A percentile compares a stretch with the other conserved stretches of the same genome.
These are phyloP conservation scores for Teratosphaeria epicoccoides DNA, from an alignment of 2,329 filamentous ascomycete genomes.

Conservation along the genomic window DNA sequence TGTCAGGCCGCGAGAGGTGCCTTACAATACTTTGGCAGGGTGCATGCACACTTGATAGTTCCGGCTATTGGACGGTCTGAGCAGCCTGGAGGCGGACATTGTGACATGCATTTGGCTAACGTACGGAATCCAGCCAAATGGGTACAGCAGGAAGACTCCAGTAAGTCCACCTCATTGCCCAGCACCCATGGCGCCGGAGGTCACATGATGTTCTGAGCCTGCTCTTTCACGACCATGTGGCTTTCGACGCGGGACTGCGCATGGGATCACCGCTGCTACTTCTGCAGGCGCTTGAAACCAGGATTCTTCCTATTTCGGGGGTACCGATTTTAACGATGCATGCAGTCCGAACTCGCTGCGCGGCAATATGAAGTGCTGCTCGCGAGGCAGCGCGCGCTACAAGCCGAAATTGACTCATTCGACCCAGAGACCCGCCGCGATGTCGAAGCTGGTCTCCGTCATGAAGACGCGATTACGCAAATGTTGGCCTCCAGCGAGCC, in stretches of 20 bases:
- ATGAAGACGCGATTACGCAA: conserved; percentile 64
- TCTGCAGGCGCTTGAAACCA: too few relatives aligned
- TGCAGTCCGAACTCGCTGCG: conserved; percentile 70
- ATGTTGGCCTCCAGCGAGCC: conserved; percentile 71
- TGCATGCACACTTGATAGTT: too few relatives aligned
- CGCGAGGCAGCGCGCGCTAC: conserved; percentile 79
- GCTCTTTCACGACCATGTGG: not conserved
- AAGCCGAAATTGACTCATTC: conserved; percentile 82
- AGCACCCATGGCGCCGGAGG: not conserved
- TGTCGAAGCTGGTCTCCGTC: conserved; percentile 72
- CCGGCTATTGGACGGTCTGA: too few relatives aligned
- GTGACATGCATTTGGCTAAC: not conserved
- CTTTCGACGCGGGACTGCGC: not conserved
- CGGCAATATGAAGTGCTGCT: conserved; percentile 83
- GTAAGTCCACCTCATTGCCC: conserved; percentile 42
- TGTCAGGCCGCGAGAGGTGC: too few relatives aligned
- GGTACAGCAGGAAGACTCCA: conserved; percentile 38
- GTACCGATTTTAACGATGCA: conserved; percentile 9
- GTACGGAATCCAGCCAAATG: conserved; percentile 1
- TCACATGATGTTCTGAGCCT: not conserved
- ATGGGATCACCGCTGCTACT: not conserved
- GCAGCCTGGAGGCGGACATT: not conserved
- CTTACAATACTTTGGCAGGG: not conserved
- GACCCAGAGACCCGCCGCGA: conserved; percentile 76
- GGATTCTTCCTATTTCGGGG: not conserved